Evolutionary conservation across 192 early-diverging fungal genomes (phyloP), one percentile per base, ranked within the genome.

Genomic region (Umbelopsis isabellina): DNA sequence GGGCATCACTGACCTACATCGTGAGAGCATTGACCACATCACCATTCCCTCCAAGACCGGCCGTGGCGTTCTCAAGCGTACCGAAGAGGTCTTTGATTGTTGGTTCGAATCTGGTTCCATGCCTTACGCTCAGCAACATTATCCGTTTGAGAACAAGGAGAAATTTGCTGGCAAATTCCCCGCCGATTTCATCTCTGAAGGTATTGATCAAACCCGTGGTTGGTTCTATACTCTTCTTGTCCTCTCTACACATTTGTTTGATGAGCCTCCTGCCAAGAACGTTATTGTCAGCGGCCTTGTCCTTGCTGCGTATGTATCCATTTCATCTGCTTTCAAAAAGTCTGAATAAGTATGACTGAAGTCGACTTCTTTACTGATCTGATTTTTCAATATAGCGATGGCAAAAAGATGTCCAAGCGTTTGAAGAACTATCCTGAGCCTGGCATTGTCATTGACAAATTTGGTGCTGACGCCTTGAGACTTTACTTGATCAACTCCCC

Each of bases 211-310:
- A 83, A 98, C 97, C 30, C 95, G 98, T 78, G 98, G 98, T 52
- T 99, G 98, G 98, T 99, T 99, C 91, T 99, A 99, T 82, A 98
- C 98, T 25, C 86, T 99, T 22, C 84, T 98, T 77, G 98, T 99
- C 5, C 84, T 99, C 68, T 97, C 97, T 37, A 97, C 95, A 15
- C 92, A 97, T 82, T 81, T 99, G 72, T 98, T 98, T 77, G 92
- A 96, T 80, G 88, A 88, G 74, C 93, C 98, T 13, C 93, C 98
- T 25, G 96, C 92, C 83, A 95, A 97, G 86, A 99, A 99, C 79
- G 84, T 98, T 70, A 98, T 99, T 84, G 96, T 94, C 65, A 97
- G 93, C 81, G 98, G 98, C 46, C 80, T 99, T 44, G 93, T 99
- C 8, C 85, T 98, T 68, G 98, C 98, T 21, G 79, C 87, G 79